Evolutionary conservation across 306 rosid species (phyloP).

Genomic region (Sphenostylis stenocarpa): DNA sequence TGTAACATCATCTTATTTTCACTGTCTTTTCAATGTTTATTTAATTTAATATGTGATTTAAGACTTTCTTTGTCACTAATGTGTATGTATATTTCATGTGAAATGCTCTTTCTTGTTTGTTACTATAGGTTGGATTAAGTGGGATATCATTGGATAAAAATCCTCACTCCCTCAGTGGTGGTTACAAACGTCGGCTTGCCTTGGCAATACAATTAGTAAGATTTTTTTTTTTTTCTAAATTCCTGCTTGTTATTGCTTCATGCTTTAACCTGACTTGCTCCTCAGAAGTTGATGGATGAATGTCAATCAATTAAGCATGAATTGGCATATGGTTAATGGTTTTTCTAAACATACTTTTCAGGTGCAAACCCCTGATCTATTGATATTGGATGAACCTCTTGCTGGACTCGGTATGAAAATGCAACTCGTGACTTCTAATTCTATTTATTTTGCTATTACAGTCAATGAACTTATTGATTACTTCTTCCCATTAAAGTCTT

Average conservation of each 20-base stretch:
- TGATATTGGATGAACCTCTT: constrained; percentile 95
- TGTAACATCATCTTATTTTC: constrained; percentile 16
- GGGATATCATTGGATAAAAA: constrained; percentile 86
- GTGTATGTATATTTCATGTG: neutral
- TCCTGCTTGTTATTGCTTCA: constrained; percentile 22
- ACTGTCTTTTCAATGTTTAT: constrained; percentile 7
- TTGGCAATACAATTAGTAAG: constrained; percentile 91
- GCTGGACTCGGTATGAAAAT: constrained; percentile 88
- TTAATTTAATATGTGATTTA: neutral
- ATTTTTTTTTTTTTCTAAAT: neutral
- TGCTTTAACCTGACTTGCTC: constrained; percentile 21
- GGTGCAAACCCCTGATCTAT: constrained; percentile 86
- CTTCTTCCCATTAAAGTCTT: neutral
- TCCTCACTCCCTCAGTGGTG: constrained; percentile 95
- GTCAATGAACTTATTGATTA: constrained; percentile 23
- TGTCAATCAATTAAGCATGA: constrained; percentile 22
- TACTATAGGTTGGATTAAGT: constrained; percentile 73
- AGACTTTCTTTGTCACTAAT: neutral
- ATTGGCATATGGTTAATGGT: constrained; percentile 11
- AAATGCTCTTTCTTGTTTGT: constrained; percentile 25
- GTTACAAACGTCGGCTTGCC: constrained; percentile 97
- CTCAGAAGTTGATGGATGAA: neutral
- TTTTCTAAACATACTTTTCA: constrained; percentile 45
- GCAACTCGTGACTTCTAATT: constrained; percentile 17
- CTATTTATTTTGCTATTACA: neutral